A percentile compares a stretch with the other conserved stretches of the same genome.
Evolutionary conservation across 2,329 filamentous ascomycete genomes (phyloP).

Genomic region (Cryphonectria radicalis): DNA sequence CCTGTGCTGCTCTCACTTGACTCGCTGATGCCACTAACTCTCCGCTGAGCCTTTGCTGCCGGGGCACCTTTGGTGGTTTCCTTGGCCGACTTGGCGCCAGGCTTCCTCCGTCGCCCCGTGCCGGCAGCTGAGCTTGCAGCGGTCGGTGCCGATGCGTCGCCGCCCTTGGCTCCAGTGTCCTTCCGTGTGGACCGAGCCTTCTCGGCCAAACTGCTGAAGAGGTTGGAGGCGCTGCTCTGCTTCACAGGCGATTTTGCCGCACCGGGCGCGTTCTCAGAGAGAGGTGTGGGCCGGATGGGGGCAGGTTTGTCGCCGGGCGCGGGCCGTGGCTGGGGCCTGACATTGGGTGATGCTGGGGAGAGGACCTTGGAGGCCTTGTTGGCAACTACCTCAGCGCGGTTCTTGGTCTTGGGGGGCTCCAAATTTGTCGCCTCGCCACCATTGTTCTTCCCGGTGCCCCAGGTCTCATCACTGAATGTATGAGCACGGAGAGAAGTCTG

Average conservation of each 20-base stretch:
- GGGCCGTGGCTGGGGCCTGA: slow-evolving; percentile 64
- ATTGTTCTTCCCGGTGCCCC: slow-evolving; percentile 78
- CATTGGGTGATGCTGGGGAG: slow-evolving; percentile 83
- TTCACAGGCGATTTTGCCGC: slow-evolving; percentile 68
- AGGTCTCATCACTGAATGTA: slow-evolving; percentile 62
- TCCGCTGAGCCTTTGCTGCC: slow-evolving; percentile 51
- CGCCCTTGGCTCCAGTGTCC: slow-evolving; percentile 26
- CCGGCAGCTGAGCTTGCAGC: slow-evolving; percentile 43
- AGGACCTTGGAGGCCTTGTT: slow-evolving; percentile 64
- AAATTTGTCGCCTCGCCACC: slow-evolving; percentile 50
- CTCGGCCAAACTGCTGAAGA: slow-evolving; percentile 63
- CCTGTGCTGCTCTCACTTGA: slow-evolving; percentile 66
- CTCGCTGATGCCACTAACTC: slow-evolving; percentile 64
- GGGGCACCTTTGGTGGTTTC: slow-evolving; percentile 41
- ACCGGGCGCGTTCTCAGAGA: slow-evolving; percentile 59
- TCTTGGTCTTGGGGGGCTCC: slow-evolving; percentile 73
- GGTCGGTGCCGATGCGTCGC: slow-evolving; percentile 39
- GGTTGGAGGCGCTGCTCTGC: slow-evolving; percentile 47
- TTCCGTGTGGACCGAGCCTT: slow-evolving; percentile 61
- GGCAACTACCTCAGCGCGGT: slow-evolving; percentile 47
- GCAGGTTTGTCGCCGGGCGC: slow-evolving; percentile 62
- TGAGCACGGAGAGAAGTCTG: slow-evolving; percentile 35
- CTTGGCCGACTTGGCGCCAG: slow-evolving; percentile 37
- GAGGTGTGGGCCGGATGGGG: slow-evolving; percentile 60
- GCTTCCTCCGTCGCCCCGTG: slow-evolving; percentile 30